These are phyloP conservation scores for Cercospora sesami DNA, from an alignment of 2,329 filamentous ascomycete genomes.

Conservation along the genomic window DNA sequence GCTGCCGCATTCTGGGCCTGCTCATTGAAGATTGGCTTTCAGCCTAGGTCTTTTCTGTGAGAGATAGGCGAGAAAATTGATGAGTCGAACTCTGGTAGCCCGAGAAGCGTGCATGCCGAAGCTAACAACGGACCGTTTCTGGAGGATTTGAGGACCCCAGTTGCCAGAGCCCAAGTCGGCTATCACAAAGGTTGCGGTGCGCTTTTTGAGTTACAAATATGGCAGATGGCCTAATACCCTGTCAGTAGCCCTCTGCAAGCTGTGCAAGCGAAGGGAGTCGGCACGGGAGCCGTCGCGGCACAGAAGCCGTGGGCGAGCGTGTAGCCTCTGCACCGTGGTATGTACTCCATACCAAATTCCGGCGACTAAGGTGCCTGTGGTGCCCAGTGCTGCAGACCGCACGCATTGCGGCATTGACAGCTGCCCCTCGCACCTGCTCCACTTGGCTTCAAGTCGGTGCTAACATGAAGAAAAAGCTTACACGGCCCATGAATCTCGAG, in stretches of 20 bases:
- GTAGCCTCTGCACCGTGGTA: neutral
- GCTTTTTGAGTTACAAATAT: neutral
- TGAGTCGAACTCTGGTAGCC: neutral
- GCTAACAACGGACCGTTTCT: neutral
- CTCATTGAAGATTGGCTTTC: constrained; percentile 1
- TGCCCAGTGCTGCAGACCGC: neutral
- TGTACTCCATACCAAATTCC: neutral
- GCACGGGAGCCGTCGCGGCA: neutral
- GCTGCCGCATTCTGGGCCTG: neutral
- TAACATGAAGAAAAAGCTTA: neutral
- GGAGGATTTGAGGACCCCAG: neutral
- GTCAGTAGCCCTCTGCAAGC: neutral
- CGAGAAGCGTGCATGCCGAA: neutral
- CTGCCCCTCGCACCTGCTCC: neutral
- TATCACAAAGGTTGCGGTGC: neutral
- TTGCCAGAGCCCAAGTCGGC: neutral
- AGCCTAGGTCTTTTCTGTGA: neutral
- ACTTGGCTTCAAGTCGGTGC: neutral
- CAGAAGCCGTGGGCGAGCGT: neutral
- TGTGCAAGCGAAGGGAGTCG: neutral
- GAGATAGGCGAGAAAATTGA: constrained; percentile 1
- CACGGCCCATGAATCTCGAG: neutral
- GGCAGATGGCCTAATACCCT: neutral
- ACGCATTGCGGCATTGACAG: neutral
- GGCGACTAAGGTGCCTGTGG: neutral